A percentile compares a stretch with the other conserved stretches of the same genome.
phyloP scores from a whole-genome alignment of 495 filamentous ascomycete species.

The Talaromyces thailandensis region DNA sequence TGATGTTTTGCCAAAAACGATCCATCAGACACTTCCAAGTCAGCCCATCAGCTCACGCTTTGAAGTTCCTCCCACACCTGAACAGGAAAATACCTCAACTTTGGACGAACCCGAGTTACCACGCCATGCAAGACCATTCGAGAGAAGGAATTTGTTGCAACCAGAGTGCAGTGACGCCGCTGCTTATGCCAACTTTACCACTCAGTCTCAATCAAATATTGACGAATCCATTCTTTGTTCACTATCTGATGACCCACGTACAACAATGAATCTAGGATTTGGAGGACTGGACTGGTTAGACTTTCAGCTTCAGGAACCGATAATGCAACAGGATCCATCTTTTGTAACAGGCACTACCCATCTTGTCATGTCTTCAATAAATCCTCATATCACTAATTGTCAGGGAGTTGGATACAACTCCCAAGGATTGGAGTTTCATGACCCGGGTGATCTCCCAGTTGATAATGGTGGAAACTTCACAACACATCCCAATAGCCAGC shows the following conservation, averaged over 20 bases:
- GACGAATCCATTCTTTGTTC: not conserved
- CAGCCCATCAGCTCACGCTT: not conserved
- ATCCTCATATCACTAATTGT: not conserved
- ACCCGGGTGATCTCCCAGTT: not conserved
- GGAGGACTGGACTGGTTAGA: conserved; percentile 5
- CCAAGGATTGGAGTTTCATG: not conserved
- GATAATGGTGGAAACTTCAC: not conserved
- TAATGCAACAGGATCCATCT: not conserved
- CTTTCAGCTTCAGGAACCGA: conserved; percentile 4
- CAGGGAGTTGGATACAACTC: not conserved
- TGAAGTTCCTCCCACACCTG: not conserved
- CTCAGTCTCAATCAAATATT: not conserved
- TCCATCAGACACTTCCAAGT: not conserved
- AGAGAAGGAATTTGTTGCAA: not conserved
- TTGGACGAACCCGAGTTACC: not conserved
- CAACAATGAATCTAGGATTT: not conserved
- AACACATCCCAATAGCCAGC: not conserved
- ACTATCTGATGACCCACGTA: not conserved
- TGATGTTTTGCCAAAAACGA: not conserved
- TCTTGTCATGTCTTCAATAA: not conserved
- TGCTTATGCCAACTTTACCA: not conserved
- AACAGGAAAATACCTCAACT: not conserved
- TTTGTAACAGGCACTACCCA: not conserved
- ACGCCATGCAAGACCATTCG: not conserved
- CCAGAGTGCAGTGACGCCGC: not conserved